Conservation (phyloP, 768 basidiomycete species). For the Gelatoporia subvermispora region DNA sequence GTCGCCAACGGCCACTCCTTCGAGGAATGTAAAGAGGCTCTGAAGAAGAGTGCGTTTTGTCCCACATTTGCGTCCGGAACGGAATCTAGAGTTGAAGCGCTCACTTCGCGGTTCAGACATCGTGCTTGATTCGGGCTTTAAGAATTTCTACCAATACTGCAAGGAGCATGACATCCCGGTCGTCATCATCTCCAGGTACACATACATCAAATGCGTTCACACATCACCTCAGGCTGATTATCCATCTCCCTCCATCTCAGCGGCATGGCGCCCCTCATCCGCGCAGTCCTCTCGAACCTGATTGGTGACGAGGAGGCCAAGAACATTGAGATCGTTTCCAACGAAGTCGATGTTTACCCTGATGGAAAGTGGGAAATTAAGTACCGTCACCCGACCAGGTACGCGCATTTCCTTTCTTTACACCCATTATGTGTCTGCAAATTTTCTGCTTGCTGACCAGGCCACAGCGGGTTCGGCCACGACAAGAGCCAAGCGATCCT, state of each 20-base stretch:
- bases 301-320: slow-evolving; percentile 67
- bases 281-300: slow-evolving; percentile 81
- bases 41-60: slow-evolving; percentile 57
- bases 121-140: slow-evolving; percentile 84
- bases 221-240: slow-evolving; percentile 1
- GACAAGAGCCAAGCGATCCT: slow-evolving; percentile 95
- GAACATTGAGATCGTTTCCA: slow-evolving; percentile 89
- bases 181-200: slow-evolving; percentile 87
- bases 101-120: too few relatives aligned
- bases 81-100: too few relatives aligned
- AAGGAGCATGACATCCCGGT: slow-evolving; percentile 77
- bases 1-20: slow-evolving; percentile 70
- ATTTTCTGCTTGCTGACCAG: neutral
- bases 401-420: slow-evolving; percentile 14
- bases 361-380: slow-evolving; percentile 77
- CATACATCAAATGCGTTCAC: neutral
- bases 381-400: slow-evolving; percentile 88
- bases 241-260: slow-evolving; percentile 31
- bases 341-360: slow-evolving; percentile 66
- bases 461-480: slow-evolving; percentile 76
- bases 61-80: too few relatives aligned
- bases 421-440: neutral
- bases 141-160: slow-evolving; percentile 82
- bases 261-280: slow-evolving; percentile 92
- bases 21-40: slow-evolving; percentile 76